These are phyloP conservation scores for Phytophthora hybrid DNA, from an alignment of 352 stramenopile species.

Conservation along the genomic window DNA sequence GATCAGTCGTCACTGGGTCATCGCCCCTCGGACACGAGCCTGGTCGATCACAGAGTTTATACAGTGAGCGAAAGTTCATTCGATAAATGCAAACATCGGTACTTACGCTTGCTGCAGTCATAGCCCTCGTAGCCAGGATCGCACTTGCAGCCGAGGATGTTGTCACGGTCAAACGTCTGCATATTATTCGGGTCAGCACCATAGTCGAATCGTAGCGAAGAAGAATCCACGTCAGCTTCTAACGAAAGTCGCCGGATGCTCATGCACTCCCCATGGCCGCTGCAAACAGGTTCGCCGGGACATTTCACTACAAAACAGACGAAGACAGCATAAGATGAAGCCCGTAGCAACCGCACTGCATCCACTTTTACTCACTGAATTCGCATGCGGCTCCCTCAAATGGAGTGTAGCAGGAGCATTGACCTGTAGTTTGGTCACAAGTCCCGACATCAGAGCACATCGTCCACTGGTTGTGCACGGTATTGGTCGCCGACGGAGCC, in stretches of 20 bases:
- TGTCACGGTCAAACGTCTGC: slow-evolving; percentile 81
- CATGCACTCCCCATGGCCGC: slow-evolving; percentile 81
- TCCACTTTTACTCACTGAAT: slow-evolving; percentile 40
- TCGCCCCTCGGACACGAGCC: slow-evolving; percentile 90
- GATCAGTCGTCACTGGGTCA: slow-evolving; percentile 77
- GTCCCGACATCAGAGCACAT: slow-evolving; percentile 70
- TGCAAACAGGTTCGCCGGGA: slow-evolving; percentile 58
- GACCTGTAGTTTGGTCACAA: slow-evolving; percentile 60
- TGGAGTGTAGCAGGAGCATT: slow-evolving; percentile 68
- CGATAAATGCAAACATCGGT: background rate
- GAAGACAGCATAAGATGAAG: background rate
- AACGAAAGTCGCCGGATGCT: slow-evolving; percentile 73
- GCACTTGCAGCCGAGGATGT: slow-evolving; percentile 90
- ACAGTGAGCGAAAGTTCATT: background rate
- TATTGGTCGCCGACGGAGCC: slow-evolving; percentile 49
- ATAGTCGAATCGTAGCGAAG: slow-evolving; percentile 71
- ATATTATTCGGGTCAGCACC: slow-evolving; percentile 71
- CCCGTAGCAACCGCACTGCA: background rate
- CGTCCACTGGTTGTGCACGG: slow-evolving; percentile 58
- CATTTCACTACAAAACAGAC: slow-evolving; percentile 59
- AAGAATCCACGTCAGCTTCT: slow-evolving; percentile 60
- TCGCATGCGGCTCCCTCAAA: slow-evolving; percentile 74
- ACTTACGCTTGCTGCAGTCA: slow-evolving; percentile 83
- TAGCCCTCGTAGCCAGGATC: slow-evolving; percentile 91
- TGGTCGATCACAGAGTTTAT: slow-evolving; percentile 18